Evolutionary conservation across 1,284 basidiomycete species (phyloP), one percentile per base, ranked within the genome.

Genomic region (Prillingera fragicola): DNA sequence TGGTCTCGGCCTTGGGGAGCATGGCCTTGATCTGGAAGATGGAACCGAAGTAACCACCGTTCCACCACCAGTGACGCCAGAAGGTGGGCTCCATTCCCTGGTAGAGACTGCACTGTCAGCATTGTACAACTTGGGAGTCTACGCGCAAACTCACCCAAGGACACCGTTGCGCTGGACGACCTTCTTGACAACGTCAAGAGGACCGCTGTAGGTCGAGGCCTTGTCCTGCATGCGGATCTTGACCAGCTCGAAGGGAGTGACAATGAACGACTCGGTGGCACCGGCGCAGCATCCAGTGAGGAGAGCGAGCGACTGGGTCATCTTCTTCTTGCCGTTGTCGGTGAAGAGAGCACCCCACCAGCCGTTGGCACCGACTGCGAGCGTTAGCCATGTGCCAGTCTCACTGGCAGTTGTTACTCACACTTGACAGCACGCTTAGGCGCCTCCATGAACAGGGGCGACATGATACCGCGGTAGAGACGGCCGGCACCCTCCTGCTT

Each of bases 391-490:
- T n/a, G n/a, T n/a, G n/a, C n/a, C n/a, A n/a, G n/a, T n/a, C n/a
- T n/a, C n/a, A n/a, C n/a, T n/a, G 15, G 10, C 7, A 47, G 43
- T 18, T 28, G 39, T 2, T 27, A 86, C 87, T 53, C 48, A 75
- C 91, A 99, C 78, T 99, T 99, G 50, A 92, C 85, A 15, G 94
- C 94, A 73, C 94, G 82, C 75, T 99, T 99, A 5, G 94, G 95
- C 18, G 95, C 95, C 73, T 99, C 94, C 43, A 98, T 76, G 65
- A 97, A 80, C 21, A 99, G 73, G 17, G 95, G 95, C 7, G 95
- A 89, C 17, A 91, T 82, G 47, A 99, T 81, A 54, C 94, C 94
- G 73, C 92, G 80, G 75, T 98, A 98, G 49, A 98, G 73, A 38
- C 88, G 79, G 35, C 86, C 82, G 42, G 79, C 73, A 40, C 87